Conservation (phyloP, 192 early-diverging fungal species). For the Backusella sp. region DNA sequence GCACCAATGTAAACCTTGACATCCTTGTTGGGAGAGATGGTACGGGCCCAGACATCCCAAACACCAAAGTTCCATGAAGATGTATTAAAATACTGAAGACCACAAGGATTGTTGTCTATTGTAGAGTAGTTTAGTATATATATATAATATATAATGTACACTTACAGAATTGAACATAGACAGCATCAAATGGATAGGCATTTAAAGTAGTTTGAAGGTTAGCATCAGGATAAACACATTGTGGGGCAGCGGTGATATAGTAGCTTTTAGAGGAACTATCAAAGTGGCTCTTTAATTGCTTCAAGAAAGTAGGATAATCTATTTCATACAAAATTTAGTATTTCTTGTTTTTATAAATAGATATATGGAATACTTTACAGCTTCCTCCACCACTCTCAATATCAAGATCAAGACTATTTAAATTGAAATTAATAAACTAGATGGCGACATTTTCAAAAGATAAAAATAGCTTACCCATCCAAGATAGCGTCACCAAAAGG, state of each 20-base stretch:
- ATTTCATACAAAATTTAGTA: background rate
- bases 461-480: constrained; percentile 35
- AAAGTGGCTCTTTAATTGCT: constrained; percentile 47
- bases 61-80: constrained; percentile 37
- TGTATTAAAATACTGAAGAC: constrained; percentile 12
- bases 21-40: constrained; percentile 52
- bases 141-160: background rate
- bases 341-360: background rate
- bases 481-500: constrained; percentile 62
- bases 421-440: background rate
- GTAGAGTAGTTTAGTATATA: background rate
- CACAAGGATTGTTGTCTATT: constrained; percentile 61
- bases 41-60: constrained; percentile 61
- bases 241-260: constrained; percentile 59
- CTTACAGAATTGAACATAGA: constrained; percentile 60
- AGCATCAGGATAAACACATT: constrained; percentile 65
- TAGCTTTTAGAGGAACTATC: constrained; percentile 43
- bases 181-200: constrained; percentile 55
- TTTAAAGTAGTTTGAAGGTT: constrained; percentile 52
- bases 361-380: constrained; percentile 9
- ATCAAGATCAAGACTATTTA: constrained; percentile 54
- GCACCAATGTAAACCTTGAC: constrained; percentile 62
- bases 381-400: constrained; percentile 57
- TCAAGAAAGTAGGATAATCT: constrained; percentile 56
- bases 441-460: background rate